Evolutionary conservation across 352 stramenopile species (phyloP), one percentile per base, ranked within the genome.

Genomic region (Pythium apleroticum): DNA sequence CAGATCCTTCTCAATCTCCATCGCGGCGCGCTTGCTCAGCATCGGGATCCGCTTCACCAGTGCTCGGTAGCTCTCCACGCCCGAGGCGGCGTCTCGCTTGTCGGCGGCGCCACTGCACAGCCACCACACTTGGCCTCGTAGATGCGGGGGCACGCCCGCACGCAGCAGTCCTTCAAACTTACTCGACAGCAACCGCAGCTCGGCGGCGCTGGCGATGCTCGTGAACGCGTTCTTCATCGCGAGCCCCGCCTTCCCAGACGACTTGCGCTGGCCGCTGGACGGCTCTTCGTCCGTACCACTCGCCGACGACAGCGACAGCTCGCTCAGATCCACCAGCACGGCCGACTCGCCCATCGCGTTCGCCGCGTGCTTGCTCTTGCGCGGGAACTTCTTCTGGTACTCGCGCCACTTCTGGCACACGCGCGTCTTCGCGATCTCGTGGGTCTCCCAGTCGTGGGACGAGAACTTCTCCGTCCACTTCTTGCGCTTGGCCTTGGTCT

Each of bases 1-100:
- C 57, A 97, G 48, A 67, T 97, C 89, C 60, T 97, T 97, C 68
- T 96, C 89, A 49, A 97, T 96, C 60, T 97, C 89, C 71, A 91
- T 79, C 24, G 75, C 74, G 6, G 82, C 78, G 57, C 84, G 78
- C 55, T 89, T 85, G 60, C 67, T 87, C 27, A 90, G 71, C 27
- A 71, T 84, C 45, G 88, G 74, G 10, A 84, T 65, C 17, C 83
- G 78, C 64, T 74, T 57, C 25, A 95, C 35, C 8, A 93, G 72
- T 25, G 72, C 63, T 4, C 73, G 53, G 52, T 91, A 95, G 41
- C 84, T 80, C 53, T 91, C 83, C 1, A 37, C 33, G 11, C 30
- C 20, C 1, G 28, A 25, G 0, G 80, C 75, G 14, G 64, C 52
- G 5, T 58, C 55, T 24, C 74, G 65, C 48, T 92, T 84, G 35